phyloP scores from a whole-genome alignment of 2,329 filamentous ascomycete species.

The Ilyonectria sp. region DNA sequence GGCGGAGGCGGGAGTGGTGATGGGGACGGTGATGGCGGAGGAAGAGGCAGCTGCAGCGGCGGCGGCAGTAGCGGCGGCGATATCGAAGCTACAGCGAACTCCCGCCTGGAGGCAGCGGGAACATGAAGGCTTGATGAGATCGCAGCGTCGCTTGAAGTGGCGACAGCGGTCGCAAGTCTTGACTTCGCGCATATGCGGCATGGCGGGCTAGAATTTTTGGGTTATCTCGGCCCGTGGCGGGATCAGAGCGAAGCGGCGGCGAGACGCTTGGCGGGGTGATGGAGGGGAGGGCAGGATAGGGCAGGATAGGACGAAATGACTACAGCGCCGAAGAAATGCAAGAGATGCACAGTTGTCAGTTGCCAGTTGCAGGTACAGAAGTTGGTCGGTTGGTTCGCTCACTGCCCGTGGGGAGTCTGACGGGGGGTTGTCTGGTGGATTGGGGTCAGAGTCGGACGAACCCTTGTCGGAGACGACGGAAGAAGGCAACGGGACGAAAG shows the following conservation, averaged over 20 bases:
- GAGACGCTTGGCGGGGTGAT: slow-evolving; percentile 19
- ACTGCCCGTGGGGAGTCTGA: slow-evolving; percentile 19
- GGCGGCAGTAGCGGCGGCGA: slow-evolving; percentile 34
- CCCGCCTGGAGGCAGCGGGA: slow-evolving; percentile 53
- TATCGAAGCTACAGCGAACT: slow-evolving; percentile 53
- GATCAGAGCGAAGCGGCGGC: slow-evolving; percentile 19
- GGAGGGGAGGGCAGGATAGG: background rate
- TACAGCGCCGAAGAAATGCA: slow-evolving; percentile 17
- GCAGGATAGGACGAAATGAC: background rate
- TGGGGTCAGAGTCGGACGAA: slow-evolving; percentile 25
- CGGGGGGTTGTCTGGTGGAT: slow-evolving; percentile 20
- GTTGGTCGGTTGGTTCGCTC: slow-evolving; percentile 19
- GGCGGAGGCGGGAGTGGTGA: slow-evolving; percentile 18
- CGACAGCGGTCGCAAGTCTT: slow-evolving; percentile 56
- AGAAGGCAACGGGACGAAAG: slow-evolving; percentile 7
- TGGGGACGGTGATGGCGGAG: slow-evolving; percentile 33
- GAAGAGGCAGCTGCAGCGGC: slow-evolving; percentile 35
- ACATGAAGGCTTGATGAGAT: slow-evolving; percentile 54
- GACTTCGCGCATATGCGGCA: slow-evolving; percentile 54
- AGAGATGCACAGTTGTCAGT: slow-evolving; percentile 18
- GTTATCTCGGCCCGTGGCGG: slow-evolving; percentile 34
- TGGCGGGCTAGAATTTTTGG: slow-evolving; percentile 33
- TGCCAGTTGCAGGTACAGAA: background rate
- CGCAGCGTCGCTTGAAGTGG: slow-evolving; percentile 55
- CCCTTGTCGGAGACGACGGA: slow-evolving; percentile 24